phyloP scores from a whole-genome alignment of 805 yeast species.

The Saccharomycopsis fodiens region DNA sequence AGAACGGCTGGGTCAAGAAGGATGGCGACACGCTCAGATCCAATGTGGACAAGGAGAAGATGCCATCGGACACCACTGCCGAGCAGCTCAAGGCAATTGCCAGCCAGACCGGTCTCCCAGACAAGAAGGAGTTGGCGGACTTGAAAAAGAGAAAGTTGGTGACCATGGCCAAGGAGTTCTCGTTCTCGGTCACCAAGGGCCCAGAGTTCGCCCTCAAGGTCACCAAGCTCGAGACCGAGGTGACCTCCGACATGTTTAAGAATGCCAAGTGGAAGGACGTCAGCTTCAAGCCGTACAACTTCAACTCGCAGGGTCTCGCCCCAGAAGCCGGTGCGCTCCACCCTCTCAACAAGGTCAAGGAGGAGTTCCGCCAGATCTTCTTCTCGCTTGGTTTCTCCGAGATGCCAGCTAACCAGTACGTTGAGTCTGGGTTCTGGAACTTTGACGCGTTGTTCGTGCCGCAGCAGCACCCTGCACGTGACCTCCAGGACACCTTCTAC shows the following conservation, averaged over 20 bases:
- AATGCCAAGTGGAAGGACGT: slow-evolving; percentile 77
- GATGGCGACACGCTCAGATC: slow-evolving; percentile 73
- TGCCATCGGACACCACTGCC: slow-evolving; percentile 64
- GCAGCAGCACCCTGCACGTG: slow-evolving; percentile 99
- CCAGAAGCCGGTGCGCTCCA: slow-evolving; percentile 91
- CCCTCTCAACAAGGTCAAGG: slow-evolving; percentile 93
- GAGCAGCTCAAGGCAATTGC: slow-evolving; percentile 51
- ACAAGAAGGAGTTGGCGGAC: slow-evolving; percentile 66
- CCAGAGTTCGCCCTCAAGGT: slow-evolving; percentile 76
- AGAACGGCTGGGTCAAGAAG: slow-evolving; percentile 92
- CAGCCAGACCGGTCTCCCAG: slow-evolving; percentile 33
- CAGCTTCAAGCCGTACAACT: slow-evolving; percentile 90
- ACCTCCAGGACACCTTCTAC: slow-evolving; percentile 96
- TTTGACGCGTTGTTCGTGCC: slow-evolving; percentile 95
- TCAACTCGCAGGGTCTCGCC: slow-evolving; percentile 85
- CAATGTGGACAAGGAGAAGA: slow-evolving; percentile 36
- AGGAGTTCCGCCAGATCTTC: slow-evolving; percentile 96
- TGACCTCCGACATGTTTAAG: slow-evolving; percentile 87
- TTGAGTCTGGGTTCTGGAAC: slow-evolving; percentile 98
- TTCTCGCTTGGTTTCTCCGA: slow-evolving; percentile 97
- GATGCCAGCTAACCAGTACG: slow-evolving; percentile 98
- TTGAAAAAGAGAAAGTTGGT: slow-evolving; percentile 91
- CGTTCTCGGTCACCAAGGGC: slow-evolving; percentile 74
- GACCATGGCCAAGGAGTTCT: slow-evolving; percentile 58
- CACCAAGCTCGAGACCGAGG: slow-evolving; percentile 80